Evolutionary conservation across 306 rosid species (phyloP), one percentile per base, ranked within the genome.

Genomic region (Citrullus amarus): DNA sequence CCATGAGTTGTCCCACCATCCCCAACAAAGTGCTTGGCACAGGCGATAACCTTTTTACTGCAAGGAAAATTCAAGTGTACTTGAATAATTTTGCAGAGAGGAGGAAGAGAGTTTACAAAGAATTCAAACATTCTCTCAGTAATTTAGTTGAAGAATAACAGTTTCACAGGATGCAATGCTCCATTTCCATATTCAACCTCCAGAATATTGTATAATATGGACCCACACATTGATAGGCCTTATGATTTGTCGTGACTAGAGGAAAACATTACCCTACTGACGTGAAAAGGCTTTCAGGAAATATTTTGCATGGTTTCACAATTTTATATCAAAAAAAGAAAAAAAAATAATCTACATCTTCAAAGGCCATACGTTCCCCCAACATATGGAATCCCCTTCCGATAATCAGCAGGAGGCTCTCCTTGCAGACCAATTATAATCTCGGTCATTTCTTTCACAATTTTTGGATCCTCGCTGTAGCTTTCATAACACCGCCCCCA

Each of bases 401-500:
- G 86, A 80, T 57, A 82, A 83, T 86, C 76, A 50, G 88, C 46
- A 79, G 97, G 96, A 80, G 88, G 74, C 30, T 88, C 84, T 82
- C 99, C 99, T 83, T 95, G 99, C 70, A 92, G 88, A 56, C 99
- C 99, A 82, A 85, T 87, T 78, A 95, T 89, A 81, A 95, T 91
- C 61, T 75, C 88, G 0, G 99, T 95, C 97, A 95, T 95, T 75
- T 86, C 86, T 86, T 85, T 84, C 80, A 95, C 97, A 79, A 95
- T 83, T 81, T 80, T 84, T 82, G 83, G 89, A 82, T 95, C 97
- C 85, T 95, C 99, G 4, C 99, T 95, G 76, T 95, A 95, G 90
- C 99, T 95, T 86, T 95, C 99, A 43, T 95, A 95, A 86, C 99
- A 95, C 59, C 99, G 82, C 61, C 99, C 99, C 99, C 99, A 95